phyloP scores from a whole-genome alignment of 225 moss, liverwort and hornwort species.

The Polytrichum commune region DNA sequence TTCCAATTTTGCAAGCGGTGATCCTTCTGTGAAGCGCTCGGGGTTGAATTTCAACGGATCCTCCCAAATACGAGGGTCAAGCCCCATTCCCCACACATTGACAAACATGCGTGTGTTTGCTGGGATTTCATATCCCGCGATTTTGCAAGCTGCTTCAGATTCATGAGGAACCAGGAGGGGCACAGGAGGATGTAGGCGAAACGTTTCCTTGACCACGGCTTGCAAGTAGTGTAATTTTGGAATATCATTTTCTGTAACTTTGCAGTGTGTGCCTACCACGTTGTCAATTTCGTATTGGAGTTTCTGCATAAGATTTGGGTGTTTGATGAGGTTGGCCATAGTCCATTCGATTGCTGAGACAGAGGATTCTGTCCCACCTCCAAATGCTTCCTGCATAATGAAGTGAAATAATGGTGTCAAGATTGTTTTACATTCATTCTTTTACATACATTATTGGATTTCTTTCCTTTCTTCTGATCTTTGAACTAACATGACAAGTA shows the following conservation, averaged over 20 bases:
- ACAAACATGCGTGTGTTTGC: constrained; percentile 26
- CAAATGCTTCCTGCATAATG: constrained; percentile 29
- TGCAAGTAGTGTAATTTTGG: constrained; percentile 21
- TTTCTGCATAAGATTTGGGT: constrained; percentile 2
- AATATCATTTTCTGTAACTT: constrained; percentile 28
- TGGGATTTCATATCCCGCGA: constrained; percentile 24
- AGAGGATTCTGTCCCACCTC: constrained; percentile 39
- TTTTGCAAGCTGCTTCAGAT: constrained; percentile 10
- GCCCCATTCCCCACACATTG: constrained; percentile 37
- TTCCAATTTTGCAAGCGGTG: constrained; percentile 11
- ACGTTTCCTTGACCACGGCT: constrained; percentile 36
- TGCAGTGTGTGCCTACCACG: constrained; percentile 26
- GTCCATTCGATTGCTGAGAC: constrained; percentile 27
- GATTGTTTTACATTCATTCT: background rate
- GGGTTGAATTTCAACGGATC: constrained; percentile 19
- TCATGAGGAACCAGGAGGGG: constrained; percentile 35
- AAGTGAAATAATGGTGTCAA: background rate
- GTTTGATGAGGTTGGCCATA: constrained; percentile 35
- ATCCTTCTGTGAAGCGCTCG: constrained; percentile 23
- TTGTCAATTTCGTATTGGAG: constrained; percentile 21
- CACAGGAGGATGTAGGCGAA: constrained; percentile 40
- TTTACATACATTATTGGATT: too few species aligned
- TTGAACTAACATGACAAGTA: background rate
- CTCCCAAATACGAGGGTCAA: constrained; percentile 28
- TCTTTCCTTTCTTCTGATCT: background rate